A percentile compares a stretch with the other conserved stretches of the same genome.
Evolutionary conservation across 257 asterid species (phyloP).

Genomic region (Capsicum chinense): DNA sequence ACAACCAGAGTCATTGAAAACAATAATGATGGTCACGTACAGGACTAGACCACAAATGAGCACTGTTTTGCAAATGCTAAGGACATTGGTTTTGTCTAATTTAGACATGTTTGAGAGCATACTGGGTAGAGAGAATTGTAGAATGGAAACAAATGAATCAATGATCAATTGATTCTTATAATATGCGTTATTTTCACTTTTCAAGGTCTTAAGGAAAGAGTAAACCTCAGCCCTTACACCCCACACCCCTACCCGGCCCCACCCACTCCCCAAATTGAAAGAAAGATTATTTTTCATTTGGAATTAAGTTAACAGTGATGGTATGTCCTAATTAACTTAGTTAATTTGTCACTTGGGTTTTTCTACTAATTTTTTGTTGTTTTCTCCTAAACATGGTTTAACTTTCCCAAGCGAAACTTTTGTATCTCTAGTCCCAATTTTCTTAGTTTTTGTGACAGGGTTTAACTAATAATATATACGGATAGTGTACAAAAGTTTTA

Average conservation of each 20-base stretch:
- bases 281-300: neutral
- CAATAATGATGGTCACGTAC: neutral
- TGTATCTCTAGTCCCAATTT: neutral
- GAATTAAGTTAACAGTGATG: neutral
- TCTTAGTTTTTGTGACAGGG: neutral
- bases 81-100: neutral
- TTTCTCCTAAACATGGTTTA: neutral
- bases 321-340: neutral
- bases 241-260: too few species aligned
- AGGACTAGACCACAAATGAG: constrained; percentile 8
- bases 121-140: neutral
- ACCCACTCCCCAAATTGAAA: too few species aligned
- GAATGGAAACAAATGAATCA: constrained; percentile 9
- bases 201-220: neutral
- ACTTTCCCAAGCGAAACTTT: neutral
- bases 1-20: constrained; percentile 2
- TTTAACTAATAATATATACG: neutral
- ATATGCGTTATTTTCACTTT: constrained; percentile 15
- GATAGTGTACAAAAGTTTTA: neutral
- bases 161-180: constrained; percentile 16
- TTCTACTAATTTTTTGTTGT: neutral
- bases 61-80: constrained; percentile 24
- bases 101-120: constrained; percentile 20
- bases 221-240: neutral
- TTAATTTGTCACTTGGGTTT: neutral